Evolutionary conservation across 2,329 filamentous ascomycete species (phyloP).

Genomic region (Penicillium sp.): DNA sequence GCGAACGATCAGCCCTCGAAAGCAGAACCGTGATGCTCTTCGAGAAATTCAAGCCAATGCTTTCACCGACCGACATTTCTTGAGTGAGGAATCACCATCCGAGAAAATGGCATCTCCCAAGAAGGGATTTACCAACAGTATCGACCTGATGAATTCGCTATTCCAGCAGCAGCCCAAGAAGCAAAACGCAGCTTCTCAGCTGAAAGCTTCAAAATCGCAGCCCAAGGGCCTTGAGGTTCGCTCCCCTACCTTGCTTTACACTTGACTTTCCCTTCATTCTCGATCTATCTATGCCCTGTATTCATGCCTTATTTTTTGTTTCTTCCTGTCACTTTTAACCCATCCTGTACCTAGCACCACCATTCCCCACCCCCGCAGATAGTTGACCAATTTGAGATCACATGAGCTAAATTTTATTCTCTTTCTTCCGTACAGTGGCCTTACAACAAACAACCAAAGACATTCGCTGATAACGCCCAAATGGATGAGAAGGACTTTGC

Average conservation of each 20-base stretch:
- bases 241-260: conserved; percentile 43
- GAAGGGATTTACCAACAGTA: conserved; percentile 78
- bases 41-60: conserved; percentile 63
- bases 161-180: conserved; percentile 66
- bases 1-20: conserved; percentile 90
- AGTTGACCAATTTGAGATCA: conserved; percentile 39
- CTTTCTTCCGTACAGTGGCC: conserved; percentile 66
- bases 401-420: conserved; percentile 39
- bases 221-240: conserved; percentile 84
- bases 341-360: conserved; percentile 22
- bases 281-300: conserved; percentile 26
- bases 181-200: conserved; percentile 47
- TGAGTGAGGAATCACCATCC: conserved; percentile 34
- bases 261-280: conserved; percentile 44
- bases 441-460: conserved; percentile 76
- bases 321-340: conserved; percentile 3
- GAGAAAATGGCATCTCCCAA: conserved; percentile 33
- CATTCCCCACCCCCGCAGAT: conserved; percentile 19
- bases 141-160: conserved; percentile 94
- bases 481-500: conserved; percentile 64
- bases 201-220: conserved; percentile 58
- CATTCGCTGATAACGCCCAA: conserved; percentile 60
- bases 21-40: conserved; percentile 78
- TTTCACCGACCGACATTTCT: conserved; percentile 49
- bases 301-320: not conserved